Evolutionary conservation across 106 monocot species (phyloP).

Genomic region (Posidonia australis): DNA sequence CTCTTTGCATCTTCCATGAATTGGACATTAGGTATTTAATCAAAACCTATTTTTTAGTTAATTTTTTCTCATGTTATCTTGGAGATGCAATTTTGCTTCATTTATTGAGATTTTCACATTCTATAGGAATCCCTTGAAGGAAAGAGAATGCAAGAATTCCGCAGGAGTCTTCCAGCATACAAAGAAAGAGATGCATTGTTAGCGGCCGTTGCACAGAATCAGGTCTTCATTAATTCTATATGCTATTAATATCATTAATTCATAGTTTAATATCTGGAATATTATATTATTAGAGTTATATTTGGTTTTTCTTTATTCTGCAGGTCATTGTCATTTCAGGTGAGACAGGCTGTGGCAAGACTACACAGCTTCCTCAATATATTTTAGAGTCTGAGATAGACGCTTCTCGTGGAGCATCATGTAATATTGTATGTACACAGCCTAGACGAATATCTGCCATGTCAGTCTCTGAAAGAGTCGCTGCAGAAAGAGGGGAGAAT

Average conservation of each 20-base stretch:
- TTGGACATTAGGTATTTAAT: background rate
- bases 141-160: slow-evolving; percentile 83
- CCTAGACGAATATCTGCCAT: slow-evolving; percentile 98
- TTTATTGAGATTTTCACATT: slow-evolving; percentile 5
- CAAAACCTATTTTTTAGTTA: background rate
- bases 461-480: slow-evolving; percentile 96
- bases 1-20: background rate
- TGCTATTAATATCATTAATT: background rate
- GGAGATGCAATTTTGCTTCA: background rate
- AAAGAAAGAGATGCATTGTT: slow-evolving; percentile 76
- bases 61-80: background rate
- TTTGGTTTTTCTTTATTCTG: slow-evolving; percentile 7
- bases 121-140: slow-evolving; percentile 81
- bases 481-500: slow-evolving; percentile 91
- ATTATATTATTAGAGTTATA: background rate
- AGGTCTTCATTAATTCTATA: slow-evolving; percentile 32
- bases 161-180: slow-evolving; percentile 79
- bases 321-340: slow-evolving; percentile 97
- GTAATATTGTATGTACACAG: slow-evolving; percentile 95
- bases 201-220: slow-evolving; percentile 65
- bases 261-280: background rate
- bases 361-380: slow-evolving; percentile 95
- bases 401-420: slow-evolving; percentile 72
- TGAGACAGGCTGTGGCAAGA: slow-evolving; percentile 99
- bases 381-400: slow-evolving; percentile 96